Base-by-base conservation (phyloP, 23 red algal species). In the Gracilaria domingensis region DNA sequence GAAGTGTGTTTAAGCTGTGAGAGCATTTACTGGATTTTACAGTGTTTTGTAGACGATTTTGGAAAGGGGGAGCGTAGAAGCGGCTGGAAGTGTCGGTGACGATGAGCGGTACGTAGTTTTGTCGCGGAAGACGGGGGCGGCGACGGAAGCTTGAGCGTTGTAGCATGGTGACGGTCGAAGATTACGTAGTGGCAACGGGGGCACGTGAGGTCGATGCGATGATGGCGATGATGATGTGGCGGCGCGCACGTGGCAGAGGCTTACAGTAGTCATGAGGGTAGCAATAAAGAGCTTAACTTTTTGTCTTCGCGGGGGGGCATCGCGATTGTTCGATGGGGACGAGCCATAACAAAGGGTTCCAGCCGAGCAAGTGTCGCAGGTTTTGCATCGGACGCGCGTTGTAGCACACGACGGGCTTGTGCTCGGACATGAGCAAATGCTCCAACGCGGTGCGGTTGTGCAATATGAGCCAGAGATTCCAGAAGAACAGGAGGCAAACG, bases 341-440 rank as follows among this genome's bases (percentile, higher is more conserved):
- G 29, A 82, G 58, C 79, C 79, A 82, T 20, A 82, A 25, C 7
- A 56, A 37, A 0, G 79, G 53, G 33, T 82, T 82, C 79, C 79
- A 82, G 6, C 79, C 79, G 0, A 82, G 49, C 12, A 82, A 18
- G 36, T 82, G 79, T 1, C 79, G 50, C 51, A 82, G 58, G 58
- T 82, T 82, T 7, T 11, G 36, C 32, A 62, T 24, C 7, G 18
- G 20, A 7, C 25, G 6, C 12, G 49, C 79, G 36, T 13, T 45
- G 37, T 82, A 65, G 1, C 14, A 59, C 40, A 33, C n/a, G 21
- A 33, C 54, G 0, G 39, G 53, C 38, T 82, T 25, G 49, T 28
- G 21, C 21, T 65, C 6, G 18, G 72, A 77, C 40, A 77, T 9
- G 34, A 49, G 38, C 23, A 82, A 4, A 45, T 82, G 53, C 58